These are phyloP conservation scores for Spizellomyces punctatus DNA, from an alignment of 192 early-diverging fungal species.

Conservation along the genomic window DNA sequence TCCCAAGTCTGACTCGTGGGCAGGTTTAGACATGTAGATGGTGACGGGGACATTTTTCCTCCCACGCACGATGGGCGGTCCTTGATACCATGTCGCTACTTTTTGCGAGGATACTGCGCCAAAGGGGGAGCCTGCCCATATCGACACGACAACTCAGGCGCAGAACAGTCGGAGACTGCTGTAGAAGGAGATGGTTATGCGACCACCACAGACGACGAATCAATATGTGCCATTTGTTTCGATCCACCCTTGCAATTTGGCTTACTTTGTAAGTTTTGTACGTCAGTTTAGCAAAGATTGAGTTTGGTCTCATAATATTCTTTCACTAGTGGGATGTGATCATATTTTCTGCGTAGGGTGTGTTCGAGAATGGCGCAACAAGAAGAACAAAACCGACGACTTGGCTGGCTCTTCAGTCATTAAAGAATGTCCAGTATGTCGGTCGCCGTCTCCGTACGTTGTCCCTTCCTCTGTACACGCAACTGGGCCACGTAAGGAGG, in stretches of 20 bases:
- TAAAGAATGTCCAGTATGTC: slow-evolving; percentile 7
- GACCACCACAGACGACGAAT: background rate
- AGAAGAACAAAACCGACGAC: background rate
- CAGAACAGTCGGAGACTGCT: too few relatives aligned
- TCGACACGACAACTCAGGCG: background rate
- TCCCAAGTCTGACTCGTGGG: background rate
- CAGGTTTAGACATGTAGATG: background rate
- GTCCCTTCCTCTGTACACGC: slow-evolving; percentile 2
- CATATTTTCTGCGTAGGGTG: slow-evolving; percentile 8
- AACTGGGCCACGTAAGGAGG: background rate
- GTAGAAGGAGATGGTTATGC: background rate
- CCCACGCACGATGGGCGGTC: background rate
- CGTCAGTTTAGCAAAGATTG: background rate
- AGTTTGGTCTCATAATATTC: background rate
- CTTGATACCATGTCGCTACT: background rate
- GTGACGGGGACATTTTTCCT: background rate
- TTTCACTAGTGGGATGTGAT: background rate
- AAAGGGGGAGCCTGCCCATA: background rate
- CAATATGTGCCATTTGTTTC: slow-evolving; percentile 11
- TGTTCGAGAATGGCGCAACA: background rate
- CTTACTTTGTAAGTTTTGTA: background rate
- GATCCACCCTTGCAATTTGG: background rate
- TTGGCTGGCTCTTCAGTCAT: background rate
- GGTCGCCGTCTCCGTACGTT: slow-evolving; percentile 1
- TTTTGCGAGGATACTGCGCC: background rate